These are phyloP conservation scores for Phenoliferia sp. DNA, from an alignment of 1,284 basidiomycete species.

Conservation along the genomic window DNA sequence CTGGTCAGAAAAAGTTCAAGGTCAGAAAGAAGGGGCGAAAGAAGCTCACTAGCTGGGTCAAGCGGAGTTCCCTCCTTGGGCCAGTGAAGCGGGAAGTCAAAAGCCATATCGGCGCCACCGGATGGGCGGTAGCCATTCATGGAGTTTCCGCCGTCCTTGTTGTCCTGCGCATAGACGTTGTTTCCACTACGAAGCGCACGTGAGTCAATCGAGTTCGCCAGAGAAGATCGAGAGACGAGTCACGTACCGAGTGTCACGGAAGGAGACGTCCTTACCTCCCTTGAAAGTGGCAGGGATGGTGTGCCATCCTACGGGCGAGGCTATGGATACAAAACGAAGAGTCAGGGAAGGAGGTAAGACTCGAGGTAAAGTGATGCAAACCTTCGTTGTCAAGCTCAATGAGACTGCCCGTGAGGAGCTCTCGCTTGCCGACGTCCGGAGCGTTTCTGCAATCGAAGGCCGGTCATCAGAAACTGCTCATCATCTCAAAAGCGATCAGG, in stretches of 20 bases:
- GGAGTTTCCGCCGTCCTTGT: constrained; percentile 74
- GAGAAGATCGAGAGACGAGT: neutral
- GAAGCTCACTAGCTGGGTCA: constrained; percentile 34
- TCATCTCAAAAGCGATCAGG: neutral
- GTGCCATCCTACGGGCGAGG: constrained; percentile 88
- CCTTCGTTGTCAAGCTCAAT: constrained; percentile 27
- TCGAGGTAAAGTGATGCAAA: constrained; percentile 17
- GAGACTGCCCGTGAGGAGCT: constrained; percentile 25
- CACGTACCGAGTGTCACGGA: constrained; percentile 60
- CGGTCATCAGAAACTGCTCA: neutral
- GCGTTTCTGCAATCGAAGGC: constrained; percentile 25
- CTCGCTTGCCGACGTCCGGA: constrained; percentile 32
- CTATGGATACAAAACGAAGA: constrained; percentile 41
- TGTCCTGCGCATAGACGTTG: constrained; percentile 84
- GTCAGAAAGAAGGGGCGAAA: constrained; percentile 47
- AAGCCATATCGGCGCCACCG: constrained; percentile 53
- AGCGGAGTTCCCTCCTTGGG: constrained; percentile 41
- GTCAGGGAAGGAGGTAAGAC: neutral
- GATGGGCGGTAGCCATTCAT: constrained; percentile 78
- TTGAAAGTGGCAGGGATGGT: constrained; percentile 44
- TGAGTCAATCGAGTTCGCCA: neutral
- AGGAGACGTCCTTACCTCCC: constrained; percentile 51
- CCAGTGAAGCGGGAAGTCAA: constrained; percentile 65
- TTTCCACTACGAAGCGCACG: constrained; percentile 55
- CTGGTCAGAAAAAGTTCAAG: neutral